A percentile compares a stretch with the other conserved stretches of the same genome.
phyloP scores from a whole-genome alignment of 768 basidiomycete genomes.

The Rubroboletus pulcherrimus region DNA sequence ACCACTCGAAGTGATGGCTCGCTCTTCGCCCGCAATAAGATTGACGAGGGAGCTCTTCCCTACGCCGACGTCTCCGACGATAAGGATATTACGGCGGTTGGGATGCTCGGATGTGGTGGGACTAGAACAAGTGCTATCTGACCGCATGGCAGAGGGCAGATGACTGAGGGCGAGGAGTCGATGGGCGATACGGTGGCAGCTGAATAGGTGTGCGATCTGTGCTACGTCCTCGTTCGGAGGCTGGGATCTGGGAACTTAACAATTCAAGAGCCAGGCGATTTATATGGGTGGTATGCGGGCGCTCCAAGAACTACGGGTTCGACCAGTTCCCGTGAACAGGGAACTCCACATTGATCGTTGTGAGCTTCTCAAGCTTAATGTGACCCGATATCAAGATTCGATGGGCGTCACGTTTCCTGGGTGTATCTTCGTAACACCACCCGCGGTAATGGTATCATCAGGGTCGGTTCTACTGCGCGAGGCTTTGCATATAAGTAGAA shows the following conservation, averaged over 20 bases:
- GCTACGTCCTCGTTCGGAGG: conserved; percentile 1
- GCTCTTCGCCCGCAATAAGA: conserved; percentile 29
- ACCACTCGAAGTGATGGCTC: conserved; percentile 28
- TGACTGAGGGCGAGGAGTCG: neutral
- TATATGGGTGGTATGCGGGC: conserved; percentile 10
- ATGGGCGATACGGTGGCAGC: neutral
- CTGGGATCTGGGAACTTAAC: neutral
- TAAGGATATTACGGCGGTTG: conserved; percentile 24
- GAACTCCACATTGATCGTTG: conserved; percentile 1
- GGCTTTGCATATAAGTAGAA: neutral
- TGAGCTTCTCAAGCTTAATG: conserved; percentile 10
- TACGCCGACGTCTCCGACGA: conserved; percentile 27
- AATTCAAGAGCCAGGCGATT: conserved; percentile 2
- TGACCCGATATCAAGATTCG: neutral
- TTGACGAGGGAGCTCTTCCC: conserved; percentile 44
- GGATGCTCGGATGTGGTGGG: conserved; percentile 6
- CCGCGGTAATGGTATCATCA: neutral
- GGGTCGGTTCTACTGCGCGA: neutral
- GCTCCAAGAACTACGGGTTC: neutral
- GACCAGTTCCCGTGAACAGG: conserved; percentile 3
- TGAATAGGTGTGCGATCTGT: neutral
- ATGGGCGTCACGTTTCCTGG: conserved; percentile 7
- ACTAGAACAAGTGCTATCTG: conserved; percentile 13
- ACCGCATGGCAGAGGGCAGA: conserved; percentile 6
- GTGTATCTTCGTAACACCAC: neutral